phyloP scores from a whole-genome alignment of 257 asterid species.

The Nyctanthes arbortristis region DNA sequence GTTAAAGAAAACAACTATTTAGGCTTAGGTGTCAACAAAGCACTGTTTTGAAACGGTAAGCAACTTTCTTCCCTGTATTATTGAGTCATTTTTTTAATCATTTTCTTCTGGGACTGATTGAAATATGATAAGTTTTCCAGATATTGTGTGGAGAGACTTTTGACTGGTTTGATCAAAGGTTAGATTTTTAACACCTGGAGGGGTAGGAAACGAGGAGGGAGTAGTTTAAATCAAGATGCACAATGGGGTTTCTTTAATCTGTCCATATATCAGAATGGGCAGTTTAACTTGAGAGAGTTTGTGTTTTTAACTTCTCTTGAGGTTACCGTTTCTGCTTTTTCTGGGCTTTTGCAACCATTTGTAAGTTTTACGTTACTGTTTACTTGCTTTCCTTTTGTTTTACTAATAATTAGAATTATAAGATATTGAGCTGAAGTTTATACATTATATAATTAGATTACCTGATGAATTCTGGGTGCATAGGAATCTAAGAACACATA shows the following conservation, averaged over 20 bases:
- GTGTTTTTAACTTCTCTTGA: constrained; percentile 10
- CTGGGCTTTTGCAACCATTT: constrained; percentile 4
- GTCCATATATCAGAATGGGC: background rate
- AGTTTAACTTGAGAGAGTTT: background rate
- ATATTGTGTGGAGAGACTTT: background rate
- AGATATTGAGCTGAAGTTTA: background rate
- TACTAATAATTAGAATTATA: background rate
- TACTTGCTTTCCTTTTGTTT: background rate
- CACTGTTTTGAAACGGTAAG: constrained; percentile 41
- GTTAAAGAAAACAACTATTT: background rate
- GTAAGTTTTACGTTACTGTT: constrained; percentile 1
- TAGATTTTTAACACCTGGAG: constrained; percentile 27
- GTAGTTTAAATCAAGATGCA: constrained; percentile 2
- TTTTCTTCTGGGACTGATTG: background rate
- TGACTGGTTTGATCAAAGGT: constrained; percentile 20
- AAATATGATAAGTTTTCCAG: constrained; percentile 8
- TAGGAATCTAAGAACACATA: constrained; percentile 18
- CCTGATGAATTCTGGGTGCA: constrained; percentile 23
- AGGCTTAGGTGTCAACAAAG: constrained; percentile 14
- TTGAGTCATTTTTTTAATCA: constrained; percentile 5
- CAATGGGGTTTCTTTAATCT: constrained; percentile 2
- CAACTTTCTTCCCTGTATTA: constrained; percentile 29
- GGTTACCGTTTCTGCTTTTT: constrained; percentile 11
- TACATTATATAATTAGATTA: constrained; percentile 12
- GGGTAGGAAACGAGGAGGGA: background rate